Evolutionary conservation across 495 filamentous ascomycete species (phyloP).

Genomic region (Lophiostoma macrostomum): DNA sequence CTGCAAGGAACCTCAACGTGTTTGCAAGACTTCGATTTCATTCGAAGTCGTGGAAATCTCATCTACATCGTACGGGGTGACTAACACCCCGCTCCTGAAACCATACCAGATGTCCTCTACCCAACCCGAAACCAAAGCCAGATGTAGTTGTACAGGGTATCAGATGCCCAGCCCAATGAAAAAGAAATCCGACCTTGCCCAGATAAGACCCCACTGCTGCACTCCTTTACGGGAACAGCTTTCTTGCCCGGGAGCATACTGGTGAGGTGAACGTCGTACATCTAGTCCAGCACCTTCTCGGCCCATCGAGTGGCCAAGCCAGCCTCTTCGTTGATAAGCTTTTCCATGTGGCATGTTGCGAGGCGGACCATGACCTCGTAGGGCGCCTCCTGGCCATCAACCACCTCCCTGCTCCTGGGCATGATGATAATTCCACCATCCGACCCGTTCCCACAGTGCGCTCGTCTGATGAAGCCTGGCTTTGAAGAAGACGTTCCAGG

Average conservation of each 20-base stretch:
- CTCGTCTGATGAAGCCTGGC: constrained; percentile 6
- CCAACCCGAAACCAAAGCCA: too few relatives aligned
- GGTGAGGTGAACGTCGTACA: not conserved
- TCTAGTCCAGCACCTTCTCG: constrained; percentile 1
- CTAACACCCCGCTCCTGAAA: too few relatives aligned
- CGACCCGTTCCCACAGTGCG: not conserved
- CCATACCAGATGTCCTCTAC: too few relatives aligned
- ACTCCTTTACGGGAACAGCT: too few relatives aligned
- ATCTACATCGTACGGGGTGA: too few relatives aligned
- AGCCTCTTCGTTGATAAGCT: constrained; percentile 7
- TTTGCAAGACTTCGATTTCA: too few relatives aligned
- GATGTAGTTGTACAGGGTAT: constrained; percentile 25
- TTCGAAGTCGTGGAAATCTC: too few relatives aligned
- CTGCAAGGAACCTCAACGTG: too few relatives aligned
- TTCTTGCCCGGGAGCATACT: too few relatives aligned
- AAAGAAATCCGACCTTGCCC: too few relatives aligned
- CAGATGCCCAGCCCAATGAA: constrained; percentile 2
- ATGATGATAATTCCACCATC: constrained; percentile 20
- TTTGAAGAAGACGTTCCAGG: constrained; percentile 1
- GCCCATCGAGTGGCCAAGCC: constrained; percentile 15
- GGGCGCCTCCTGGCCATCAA: constrained; percentile 14
- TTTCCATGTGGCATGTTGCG: constrained; percentile 12
- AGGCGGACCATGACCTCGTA: constrained; percentile 24
- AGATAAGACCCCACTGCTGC: too few relatives aligned
- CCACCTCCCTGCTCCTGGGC: not conserved